Conservation (phyloP, 306 rosid species). For the Trichosanthes truncata region DNA sequence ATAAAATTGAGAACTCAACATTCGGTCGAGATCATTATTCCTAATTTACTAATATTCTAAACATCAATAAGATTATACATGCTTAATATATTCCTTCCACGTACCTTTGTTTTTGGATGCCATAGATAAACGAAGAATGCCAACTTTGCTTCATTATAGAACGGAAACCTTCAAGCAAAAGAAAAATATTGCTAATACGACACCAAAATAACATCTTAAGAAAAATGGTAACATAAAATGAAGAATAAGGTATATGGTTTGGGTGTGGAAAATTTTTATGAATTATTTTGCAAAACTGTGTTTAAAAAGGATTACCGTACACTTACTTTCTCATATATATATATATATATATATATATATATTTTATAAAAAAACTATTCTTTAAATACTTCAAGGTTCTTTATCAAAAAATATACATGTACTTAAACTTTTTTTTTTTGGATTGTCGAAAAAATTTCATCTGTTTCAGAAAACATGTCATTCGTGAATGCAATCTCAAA, state of each 20-base stretch:
- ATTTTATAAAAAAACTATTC: not conserved
- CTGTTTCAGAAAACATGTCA: not conserved
- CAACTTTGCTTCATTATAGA: slow-evolving; percentile 87
- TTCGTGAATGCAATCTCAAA: too few species aligned
- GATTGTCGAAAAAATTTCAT: not conserved
- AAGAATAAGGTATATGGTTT: not conserved
- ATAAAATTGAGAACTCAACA: too few species aligned
- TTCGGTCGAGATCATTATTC: too few species aligned
- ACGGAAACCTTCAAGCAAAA: slow-evolving; percentile 65
- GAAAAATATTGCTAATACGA: not conserved
- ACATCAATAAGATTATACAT: not conserved
- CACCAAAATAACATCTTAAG: not conserved
- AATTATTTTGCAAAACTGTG: not conserved
- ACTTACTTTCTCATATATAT: not conserved
- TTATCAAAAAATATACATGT: too few species aligned
- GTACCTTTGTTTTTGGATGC: slow-evolving; percentile 83
- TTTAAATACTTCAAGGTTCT: not conserved
- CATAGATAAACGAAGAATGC: slow-evolving; percentile 73
- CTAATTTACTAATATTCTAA: not conserved
- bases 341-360: too few species aligned
- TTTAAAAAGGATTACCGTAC: not conserved
- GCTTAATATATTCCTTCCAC: not conserved
- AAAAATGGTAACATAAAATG: not conserved
- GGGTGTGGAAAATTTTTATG: not conserved
- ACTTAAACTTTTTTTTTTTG: not conserved